Evolutionary conservation across 2,329 filamentous ascomycete genomes (phyloP).

Genomic region (Calonectria henricotiae): DNA sequence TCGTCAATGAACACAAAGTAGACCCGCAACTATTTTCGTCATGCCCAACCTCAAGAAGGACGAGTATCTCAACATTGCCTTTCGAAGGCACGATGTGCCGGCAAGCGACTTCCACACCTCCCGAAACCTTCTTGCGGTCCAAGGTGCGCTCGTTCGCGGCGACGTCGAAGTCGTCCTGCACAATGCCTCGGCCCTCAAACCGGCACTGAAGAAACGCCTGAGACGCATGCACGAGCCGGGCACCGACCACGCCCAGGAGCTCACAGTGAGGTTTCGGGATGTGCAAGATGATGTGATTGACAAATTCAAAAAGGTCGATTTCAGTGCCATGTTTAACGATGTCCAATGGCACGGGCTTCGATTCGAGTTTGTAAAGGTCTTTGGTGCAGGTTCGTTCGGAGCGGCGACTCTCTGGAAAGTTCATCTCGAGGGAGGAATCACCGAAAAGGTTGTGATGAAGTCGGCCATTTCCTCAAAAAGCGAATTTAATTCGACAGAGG

Average conservation of each 20-base stretch:
- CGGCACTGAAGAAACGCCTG: background rate
- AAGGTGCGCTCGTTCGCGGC: conserved; percentile 45
- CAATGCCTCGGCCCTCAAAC: conserved; percentile 11
- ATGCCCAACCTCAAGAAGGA: conserved; percentile 30
- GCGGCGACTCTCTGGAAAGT: conserved; percentile 49
- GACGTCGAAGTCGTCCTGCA: conserved; percentile 39
- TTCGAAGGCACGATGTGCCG: background rate
- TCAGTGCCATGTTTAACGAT: conserved; percentile 10
- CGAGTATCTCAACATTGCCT: conserved; percentile 3
- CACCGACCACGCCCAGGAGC: background rate
- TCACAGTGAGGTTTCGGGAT: background rate
- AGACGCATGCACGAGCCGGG: background rate
- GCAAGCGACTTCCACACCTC: background rate
- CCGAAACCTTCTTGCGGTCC: conserved; percentile 41
- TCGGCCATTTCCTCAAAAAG: conserved; percentile 20
- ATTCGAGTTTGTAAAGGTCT: conserved; percentile 50
- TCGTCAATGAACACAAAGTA: conserved; percentile 10
- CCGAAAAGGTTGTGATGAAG: conserved; percentile 52
- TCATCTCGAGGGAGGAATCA: conserved; percentile 45
- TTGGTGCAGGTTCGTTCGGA: conserved; percentile 53
- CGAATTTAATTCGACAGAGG: conserved; percentile 36
- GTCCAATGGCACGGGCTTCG: conserved; percentile 43
- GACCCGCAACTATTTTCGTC: conserved; percentile 18
- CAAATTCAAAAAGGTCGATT: background rate
- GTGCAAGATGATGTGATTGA: background rate